Percentiles rank a stretch among this genome's conserved stretches.
Conservation (phyloP, 106 monocot genomes). For the Chionographis japonica region DNA sequence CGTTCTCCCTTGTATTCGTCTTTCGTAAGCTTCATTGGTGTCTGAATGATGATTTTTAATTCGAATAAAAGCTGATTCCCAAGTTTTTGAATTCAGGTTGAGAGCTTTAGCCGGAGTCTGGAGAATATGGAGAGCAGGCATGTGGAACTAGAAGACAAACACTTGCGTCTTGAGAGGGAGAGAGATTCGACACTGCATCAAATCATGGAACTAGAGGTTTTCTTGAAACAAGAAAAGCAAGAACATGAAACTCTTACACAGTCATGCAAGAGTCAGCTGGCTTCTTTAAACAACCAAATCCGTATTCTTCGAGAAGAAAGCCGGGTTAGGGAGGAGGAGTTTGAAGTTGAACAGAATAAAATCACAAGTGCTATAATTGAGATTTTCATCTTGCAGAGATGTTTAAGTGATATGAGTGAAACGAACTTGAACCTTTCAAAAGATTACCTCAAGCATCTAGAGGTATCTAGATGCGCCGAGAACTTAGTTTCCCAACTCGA, state of each 20-base stretch:
- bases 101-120: constrained; percentile 15
- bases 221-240: constrained; percentile 35
- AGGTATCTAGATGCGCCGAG: constrained; percentile 28
- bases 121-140: constrained; percentile 25
- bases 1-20: too few relatives aligned
- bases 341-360: constrained; percentile 44
- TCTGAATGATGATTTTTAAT: not conserved
- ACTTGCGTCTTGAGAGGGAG: constrained; percentile 33
- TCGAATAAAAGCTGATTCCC: constrained; percentile 5
- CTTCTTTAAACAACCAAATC: constrained; percentile 24
- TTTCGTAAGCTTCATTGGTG: too few relatives aligned
- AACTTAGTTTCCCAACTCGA: constrained; percentile 35
- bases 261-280: constrained; percentile 29
- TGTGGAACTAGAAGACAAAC: constrained; percentile 29
- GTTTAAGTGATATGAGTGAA: constrained; percentile 49
- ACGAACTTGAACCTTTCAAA: constrained; percentile 21
- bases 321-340: constrained; percentile 24
- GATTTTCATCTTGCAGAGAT: constrained; percentile 45
- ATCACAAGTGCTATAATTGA: constrained; percentile 32
- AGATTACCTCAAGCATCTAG: constrained; percentile 33
- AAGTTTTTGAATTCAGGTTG: constrained; percentile 19
- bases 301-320: constrained; percentile 35
- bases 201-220: constrained; percentile 35
- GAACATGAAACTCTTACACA: constrained; percentile 34
- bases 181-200: constrained; percentile 25